Percentiles rank a stretch among this genome's conserved stretches.
Conservation (phyloP, 2,329 filamentous ascomycete species). For the Clonostachys byssicola region DNA sequence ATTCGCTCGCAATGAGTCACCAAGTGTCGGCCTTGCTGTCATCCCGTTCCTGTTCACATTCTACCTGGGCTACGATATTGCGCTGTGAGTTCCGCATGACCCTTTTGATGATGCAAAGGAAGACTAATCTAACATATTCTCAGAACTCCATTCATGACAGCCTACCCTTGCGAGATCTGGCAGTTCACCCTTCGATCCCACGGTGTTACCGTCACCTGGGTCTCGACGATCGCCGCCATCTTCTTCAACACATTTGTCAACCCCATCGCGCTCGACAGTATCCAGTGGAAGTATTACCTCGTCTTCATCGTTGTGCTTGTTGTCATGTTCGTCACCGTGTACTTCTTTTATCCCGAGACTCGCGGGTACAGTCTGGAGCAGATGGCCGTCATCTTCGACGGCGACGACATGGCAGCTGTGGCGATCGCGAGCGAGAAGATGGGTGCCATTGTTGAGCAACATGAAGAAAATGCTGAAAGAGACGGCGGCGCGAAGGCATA, state of each 20-base stretch:
- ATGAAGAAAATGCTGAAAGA: no score
- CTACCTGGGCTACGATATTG: conserved; percentile 35
- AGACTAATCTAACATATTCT: no score
- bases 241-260: conserved; percentile 24
- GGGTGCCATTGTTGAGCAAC: conserved; percentile 3
- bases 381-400: conserved; percentile 6
- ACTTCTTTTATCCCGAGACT: conserved; percentile 27
- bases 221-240: conserved; percentile 3
- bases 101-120: no score
- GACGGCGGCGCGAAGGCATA: no score
- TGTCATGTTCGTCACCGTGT: conserved; percentile 7
- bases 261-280: conserved; percentile 25
- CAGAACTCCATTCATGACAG: background rate
- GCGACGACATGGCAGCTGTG: conserved; percentile 6
- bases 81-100: conserved; percentile 6
- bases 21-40: conserved; percentile 17
- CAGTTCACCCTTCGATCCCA: conserved; percentile 11
- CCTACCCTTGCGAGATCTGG: conserved; percentile 12
- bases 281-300: conserved; percentile 32
- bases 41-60: conserved; percentile 22
- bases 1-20: conserved; percentile 17
- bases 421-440: conserved; percentile 8
- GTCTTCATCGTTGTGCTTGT: conserved; percentile 14
- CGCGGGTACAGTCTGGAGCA: conserved; percentile 3
- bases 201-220: conserved; percentile 9